Base-by-base conservation (phyloP, 139 green algal species). In the Bryopsis sp. region DNA sequence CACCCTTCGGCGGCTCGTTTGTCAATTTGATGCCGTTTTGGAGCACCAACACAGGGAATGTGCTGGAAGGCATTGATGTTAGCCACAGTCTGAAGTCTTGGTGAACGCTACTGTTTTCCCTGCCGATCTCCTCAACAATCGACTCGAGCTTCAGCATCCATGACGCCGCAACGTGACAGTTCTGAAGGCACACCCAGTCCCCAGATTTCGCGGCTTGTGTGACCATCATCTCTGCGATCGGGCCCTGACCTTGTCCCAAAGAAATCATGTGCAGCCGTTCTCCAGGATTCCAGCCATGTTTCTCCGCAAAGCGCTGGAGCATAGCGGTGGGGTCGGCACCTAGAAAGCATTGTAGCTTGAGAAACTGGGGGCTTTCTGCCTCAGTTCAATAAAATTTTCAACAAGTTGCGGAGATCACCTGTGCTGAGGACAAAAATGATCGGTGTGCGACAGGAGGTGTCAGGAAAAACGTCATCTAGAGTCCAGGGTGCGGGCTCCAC, bases 171-270 rank as follows among this genome's bases (percentile, higher is more conserved):
- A 95, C 78, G 74, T 95, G 89, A 81, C 89, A 95, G 80, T 95
- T 95, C 79, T 94, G 88, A 33, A 95, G 82, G 64, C 76, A 89
- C 65, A 96, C 82, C 89, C 89, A 96, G 74, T 92, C 77, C 8
- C 89, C 89, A 32, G 35, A 72, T 59, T 75, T 72, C n/a, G 31
- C 34, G 2, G 74, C 72, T 38, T 88, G 75, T 33, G 71, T 60
- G 15, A 94, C 83, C 3, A 86, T 74, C 71, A 78, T 83, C 73
- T 87, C 81, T 2, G 83, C 83, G 61, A 89, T 84, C 19, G 77
- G 81, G 0, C 87, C 89, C 75, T 96, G 89, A 5, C 89, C 89
- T 74, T 94, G 88, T 22, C 89, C 89, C 59, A 95, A 72, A 31
- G 76, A 88, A 48, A 94, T 82, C 74, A 92, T 88, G 76, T 92